Conservation (phyloP, 345 rosid genomes). For the Murraya koenigii region DNA sequence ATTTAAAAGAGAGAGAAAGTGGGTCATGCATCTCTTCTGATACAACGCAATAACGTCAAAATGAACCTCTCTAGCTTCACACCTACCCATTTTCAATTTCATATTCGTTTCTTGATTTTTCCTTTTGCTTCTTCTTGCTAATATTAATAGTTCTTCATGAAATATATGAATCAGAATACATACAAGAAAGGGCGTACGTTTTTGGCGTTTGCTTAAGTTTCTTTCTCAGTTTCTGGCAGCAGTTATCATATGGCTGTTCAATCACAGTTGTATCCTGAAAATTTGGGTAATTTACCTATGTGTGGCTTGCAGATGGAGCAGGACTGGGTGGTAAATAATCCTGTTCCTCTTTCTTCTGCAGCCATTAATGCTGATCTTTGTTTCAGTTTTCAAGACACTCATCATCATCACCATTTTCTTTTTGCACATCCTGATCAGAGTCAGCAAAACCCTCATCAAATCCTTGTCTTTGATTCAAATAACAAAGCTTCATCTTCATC, state of each 20-base stretch:
- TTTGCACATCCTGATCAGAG: neutral
- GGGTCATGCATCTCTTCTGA: constrained; percentile 40
- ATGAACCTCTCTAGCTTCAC: constrained; percentile 12
- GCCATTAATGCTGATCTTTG: constrained; percentile 6
- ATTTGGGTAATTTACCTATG: constrained; percentile 20
- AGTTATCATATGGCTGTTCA: constrained; percentile 34
- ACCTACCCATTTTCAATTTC: constrained; percentile 17
- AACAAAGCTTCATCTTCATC: constrained; percentile 14
- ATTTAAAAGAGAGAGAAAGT: constrained; percentile 14
- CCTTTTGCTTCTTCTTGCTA: neutral
- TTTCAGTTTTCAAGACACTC: constrained; percentile 18
- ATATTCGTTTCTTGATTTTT: neutral
- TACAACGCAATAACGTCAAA: constrained; percentile 24
- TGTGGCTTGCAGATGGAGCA: constrained; percentile 23
- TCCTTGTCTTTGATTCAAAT: constrained; percentile 3
- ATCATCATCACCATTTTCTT: constrained; percentile 17
- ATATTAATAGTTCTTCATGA: constrained; percentile 4
- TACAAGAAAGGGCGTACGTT: constrained; percentile 5
- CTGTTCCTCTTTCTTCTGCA: constrained; percentile 9
- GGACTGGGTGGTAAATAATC: constrained; percentile 24
- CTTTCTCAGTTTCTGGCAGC: neutral
- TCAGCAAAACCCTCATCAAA: constrained; percentile 1
- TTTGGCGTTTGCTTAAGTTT: constrained; percentile 10
- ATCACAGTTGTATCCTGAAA: constrained; percentile 33
- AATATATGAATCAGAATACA: constrained; percentile 13